Base-by-base conservation (phyloP, 179 eudicot genomes). In the Beta macrorhiza region DNA sequence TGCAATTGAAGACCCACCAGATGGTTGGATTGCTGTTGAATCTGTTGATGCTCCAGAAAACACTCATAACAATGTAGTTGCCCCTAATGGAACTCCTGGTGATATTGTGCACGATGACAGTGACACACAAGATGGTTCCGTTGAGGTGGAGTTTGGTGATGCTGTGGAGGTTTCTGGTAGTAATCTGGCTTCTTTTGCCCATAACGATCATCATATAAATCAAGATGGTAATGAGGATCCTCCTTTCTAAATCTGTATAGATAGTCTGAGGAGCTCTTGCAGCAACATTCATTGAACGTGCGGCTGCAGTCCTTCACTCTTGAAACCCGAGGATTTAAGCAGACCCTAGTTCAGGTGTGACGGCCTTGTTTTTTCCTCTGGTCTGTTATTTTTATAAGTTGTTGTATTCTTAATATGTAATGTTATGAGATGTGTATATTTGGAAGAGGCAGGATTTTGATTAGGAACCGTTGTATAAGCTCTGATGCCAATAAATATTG, bases 1-100 rank as follows among this genome's bases (percentile, higher is more conserved):
- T 77, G 83, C 81, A 17, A 52, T 67, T 8, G 84, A 81, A 77
- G 84, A 84, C 67, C 56, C 84, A 11, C 53, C 67, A 6, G 87
- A 84, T 78, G 84, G 84, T 57, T 81, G 87, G 87, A 74, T 77
- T 67, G 71, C 81, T 6, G 78, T 84, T 67, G 86, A 81, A 72
- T 74, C 84, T 16, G 55, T 67, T 32, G 59, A 55, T n/a, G 81
- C 61, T 32, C 63, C 42, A 17, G 62, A 67, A 17, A 67, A 74
- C 52, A 17, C 32, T 13, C 44, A 65, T 2, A 74, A 78, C 44
- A 74, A 79, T 65, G 73, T 10, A 22, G 42, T 7, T 52, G 16
- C 32, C 17, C 14, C 25, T 19, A 67, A 44, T 58, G 78, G 20
- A 29, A 42, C 8, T 75, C 53, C 37, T 10, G 75, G 75, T 20